phyloP scores from a whole-genome alignment of 2,329 filamentous ascomycete species.

The Didymellaceae sp. region DNA sequence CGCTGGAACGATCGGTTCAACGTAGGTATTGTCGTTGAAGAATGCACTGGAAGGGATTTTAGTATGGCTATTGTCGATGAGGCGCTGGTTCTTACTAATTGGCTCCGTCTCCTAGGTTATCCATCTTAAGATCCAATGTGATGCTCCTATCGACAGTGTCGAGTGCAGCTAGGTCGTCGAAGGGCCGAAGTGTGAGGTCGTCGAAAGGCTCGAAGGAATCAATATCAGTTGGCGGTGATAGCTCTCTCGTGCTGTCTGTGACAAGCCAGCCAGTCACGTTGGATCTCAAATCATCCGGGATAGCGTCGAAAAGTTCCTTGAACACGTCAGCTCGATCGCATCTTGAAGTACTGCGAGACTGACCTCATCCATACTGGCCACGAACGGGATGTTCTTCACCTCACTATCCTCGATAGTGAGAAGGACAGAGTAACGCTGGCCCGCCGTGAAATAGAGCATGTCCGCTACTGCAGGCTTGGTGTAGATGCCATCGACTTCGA shows the following conservation, averaged over 20 bases:
- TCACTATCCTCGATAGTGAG: slow-evolving; percentile 63
- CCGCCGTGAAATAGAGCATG: slow-evolving; percentile 69
- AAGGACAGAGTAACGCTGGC: slow-evolving; percentile 72
- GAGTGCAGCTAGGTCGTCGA: slow-evolving; percentile 67
- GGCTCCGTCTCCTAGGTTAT: slow-evolving; percentile 70
- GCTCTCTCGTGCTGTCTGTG: slow-evolving; percentile 55
- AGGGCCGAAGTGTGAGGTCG: slow-evolving; percentile 72
- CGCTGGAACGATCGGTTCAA: slow-evolving; percentile 73
- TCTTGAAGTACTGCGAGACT: background rate
- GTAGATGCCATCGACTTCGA: slow-evolving; percentile 74
- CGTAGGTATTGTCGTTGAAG: slow-evolving; percentile 77
- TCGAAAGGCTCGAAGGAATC: slow-evolving; percentile 74
- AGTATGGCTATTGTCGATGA: background rate
- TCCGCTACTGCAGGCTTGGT: slow-evolving; percentile 64
- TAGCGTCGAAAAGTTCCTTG: slow-evolving; percentile 64
- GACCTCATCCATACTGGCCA: slow-evolving; percentile 49
- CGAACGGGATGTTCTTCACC: slow-evolving; percentile 63
- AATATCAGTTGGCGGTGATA: slow-evolving; percentile 59
- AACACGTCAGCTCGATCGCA: slow-evolving; percentile 1
- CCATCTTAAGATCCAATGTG: slow-evolving; percentile 64
- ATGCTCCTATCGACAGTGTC: slow-evolving; percentile 67
- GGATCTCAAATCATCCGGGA: slow-evolving; percentile 71
- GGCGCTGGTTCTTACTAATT: slow-evolving; percentile 60
- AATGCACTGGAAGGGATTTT: slow-evolving; percentile 46
- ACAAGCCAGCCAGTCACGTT: slow-evolving; percentile 62